A percentile compares a stretch with the other conserved stretches of the same genome.
Evolutionary conservation across 257 asterid genomes (phyloP).

Genomic region (Solanum chmielewskii): DNA sequence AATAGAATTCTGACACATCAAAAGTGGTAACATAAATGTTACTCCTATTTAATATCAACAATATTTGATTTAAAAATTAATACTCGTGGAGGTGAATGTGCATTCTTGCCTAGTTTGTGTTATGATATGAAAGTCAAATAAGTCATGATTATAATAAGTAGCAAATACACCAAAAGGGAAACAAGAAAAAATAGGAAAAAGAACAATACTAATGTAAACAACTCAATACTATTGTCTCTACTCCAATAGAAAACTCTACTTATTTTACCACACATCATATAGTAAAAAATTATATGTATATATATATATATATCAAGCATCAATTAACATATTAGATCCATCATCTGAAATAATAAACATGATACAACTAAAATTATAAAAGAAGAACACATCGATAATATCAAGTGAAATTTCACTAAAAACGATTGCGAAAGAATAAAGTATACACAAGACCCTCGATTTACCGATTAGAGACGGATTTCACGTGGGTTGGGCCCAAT

Average conservation of each 20-base stretch:
- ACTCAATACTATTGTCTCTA: not conserved
- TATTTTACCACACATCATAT: not conserved
- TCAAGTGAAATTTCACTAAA: not conserved
- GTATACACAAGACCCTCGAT: not conserved
- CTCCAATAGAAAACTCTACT: not conserved
- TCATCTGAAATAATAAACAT: not conserved
- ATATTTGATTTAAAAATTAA: not conserved
- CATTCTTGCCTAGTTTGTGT: not conserved
- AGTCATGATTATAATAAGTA: not conserved
- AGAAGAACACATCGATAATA: not conserved
- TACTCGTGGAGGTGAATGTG: not conserved
- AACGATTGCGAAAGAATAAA: no score
- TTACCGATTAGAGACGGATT: not conserved
- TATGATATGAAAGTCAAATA: not conserved
- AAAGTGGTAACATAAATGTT: not conserved
- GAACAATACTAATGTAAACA: not conserved
- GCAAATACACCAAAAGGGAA: not conserved
- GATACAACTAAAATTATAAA: not conserved
- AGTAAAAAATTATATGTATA: not conserved
- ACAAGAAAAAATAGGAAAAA: not conserved
- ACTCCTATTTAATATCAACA: not conserved
- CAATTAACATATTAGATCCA: not conserved
- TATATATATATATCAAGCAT: not conserved
- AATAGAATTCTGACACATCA: not conserved
- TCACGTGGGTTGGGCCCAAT: slow-evolving; percentile 11